phyloP scores from a whole-genome alignment of 257 asterid genomes.

The Forsythia suspensa region DNA sequence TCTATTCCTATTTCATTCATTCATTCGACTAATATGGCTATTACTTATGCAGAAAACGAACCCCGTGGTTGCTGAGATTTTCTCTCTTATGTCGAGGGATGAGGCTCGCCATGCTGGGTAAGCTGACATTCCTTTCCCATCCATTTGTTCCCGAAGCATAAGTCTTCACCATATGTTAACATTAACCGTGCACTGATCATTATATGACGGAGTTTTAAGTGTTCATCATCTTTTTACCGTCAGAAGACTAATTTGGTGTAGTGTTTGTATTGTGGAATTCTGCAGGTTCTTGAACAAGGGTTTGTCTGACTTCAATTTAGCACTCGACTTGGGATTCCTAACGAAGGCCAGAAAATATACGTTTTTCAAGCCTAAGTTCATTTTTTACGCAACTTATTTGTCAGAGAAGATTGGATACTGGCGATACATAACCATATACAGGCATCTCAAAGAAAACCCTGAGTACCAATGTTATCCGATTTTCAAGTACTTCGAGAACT shows the following conservation, averaged over 20 bases:
- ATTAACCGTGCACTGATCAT: neutral
- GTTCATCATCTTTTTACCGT: neutral
- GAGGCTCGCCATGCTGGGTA: constrained; percentile 98
- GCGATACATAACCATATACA: constrained; percentile 94
- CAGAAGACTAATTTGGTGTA: neutral
- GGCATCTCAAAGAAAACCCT: constrained; percentile 90
- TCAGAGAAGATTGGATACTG: constrained; percentile 77
- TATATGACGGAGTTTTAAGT: neutral
- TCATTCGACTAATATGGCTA: neutral
- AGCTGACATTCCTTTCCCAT: neutral
- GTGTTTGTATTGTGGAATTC: constrained; percentile 8
- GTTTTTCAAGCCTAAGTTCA: constrained; percentile 97
- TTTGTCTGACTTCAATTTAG: constrained; percentile 79
- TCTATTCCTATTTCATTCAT: neutral
- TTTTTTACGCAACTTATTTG: constrained; percentile 9
- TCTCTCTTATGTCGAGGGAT: constrained; percentile 93
- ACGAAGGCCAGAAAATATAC: constrained; percentile 97
- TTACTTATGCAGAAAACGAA: constrained; percentile 75
- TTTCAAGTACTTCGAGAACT: constrained; percentile 98
- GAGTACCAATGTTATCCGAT: constrained; percentile 93
- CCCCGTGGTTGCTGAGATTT: constrained; percentile 91
- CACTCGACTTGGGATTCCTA: constrained; percentile 92
- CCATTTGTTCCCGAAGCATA: no score
- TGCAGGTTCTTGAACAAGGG: constrained; percentile 88
- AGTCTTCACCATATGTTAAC: neutral